Evolutionary conservation across 2,329 filamentous ascomycete genomes (phyloP), one percentile per base, ranked within the genome.

Genomic region (Dryadomyces quercus-mongolicae): DNA sequence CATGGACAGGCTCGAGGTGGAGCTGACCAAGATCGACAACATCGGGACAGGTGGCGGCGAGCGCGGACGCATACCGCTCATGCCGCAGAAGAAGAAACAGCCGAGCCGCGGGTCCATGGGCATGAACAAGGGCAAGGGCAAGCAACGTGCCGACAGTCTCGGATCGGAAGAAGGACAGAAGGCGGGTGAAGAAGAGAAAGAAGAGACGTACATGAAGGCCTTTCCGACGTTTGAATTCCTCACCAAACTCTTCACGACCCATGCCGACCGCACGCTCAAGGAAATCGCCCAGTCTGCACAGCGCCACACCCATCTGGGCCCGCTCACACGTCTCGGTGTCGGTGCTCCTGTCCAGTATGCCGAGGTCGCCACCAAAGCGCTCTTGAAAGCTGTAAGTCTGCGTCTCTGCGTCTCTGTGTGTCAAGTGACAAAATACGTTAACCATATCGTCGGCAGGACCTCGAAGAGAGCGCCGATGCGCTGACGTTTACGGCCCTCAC

Each of bases 201-300:
- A 0, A 69, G 76, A 51, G 57, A 68, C 1, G 43, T 71, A 73
- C 55, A 71, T 74, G 59, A 75, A 74, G 57, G 72, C 76, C 15
- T 67, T 85, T 16, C 76, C 81, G 0, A 77, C 80, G 55, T 68
- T 88, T n/a, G 77, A 78, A 50, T 81, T 86, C 52, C 66, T 91
- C 46, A 78, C 81, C 13, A 71, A 73, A 12, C 77, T 81, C 54
- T 68, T 88, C 16, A 72, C 74, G 0, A 66, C 67, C 3, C 81
- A 82, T 62, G 80, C 82, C 10, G 74, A 74, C n/a, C 68, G 67
- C 8, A 74, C 88, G 2, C 87, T 89, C 61, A 68, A 78, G 53
- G 74, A 82, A 56, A 82, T 90, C 64, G 82, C 88, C 58, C 79
- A 85, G 66, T 79, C 84, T 7, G 78, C 89, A 68, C 75, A 80